Evolutionary conservation across 2,329 filamentous ascomycete genomes (phyloP), one percentile per base, ranked within the genome.

Genomic region (Colletotrichum sp.): DNA sequence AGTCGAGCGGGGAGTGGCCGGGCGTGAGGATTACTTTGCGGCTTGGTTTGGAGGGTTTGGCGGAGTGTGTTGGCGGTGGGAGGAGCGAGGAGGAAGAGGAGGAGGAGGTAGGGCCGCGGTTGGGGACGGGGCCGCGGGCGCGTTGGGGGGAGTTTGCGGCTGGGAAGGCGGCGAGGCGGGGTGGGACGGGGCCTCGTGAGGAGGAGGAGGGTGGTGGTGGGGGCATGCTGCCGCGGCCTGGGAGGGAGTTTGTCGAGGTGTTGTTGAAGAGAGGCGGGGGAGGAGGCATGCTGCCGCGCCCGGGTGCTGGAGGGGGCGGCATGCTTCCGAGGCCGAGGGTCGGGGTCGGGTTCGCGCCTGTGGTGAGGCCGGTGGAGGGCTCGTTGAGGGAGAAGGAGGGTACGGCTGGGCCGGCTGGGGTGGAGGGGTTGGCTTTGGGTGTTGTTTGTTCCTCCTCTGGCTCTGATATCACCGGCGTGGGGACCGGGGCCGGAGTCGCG

Each of bases 1-100:
- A 99, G 90, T 99, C 97, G 14, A 99, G 92, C 0, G 97, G 96
- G 3, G 95, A 98, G 87, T 96, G 96, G 36, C 97, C 96, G 0
- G 97, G 97, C n/a, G 93, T 91, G 6, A 99, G 91, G 10, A 94
- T 89, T 6, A 98, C 95, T 81, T 96, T 95, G 83, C 90, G 91
- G 13, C 89, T 90, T 6, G 90, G 89, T 81, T 92, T 92, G 28
- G 85, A 77, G 3, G 91, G 90, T 74, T 87, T 89, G 57, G 86
- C 82, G 36, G 84, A 86, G 81, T 89, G 90, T 16, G 90, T 89
- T 0, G 91, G 90, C 0, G 92, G 91, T 0, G 89, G 91, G 1
- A 89, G 87, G 63, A 93, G 88, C 2, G 85, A 83, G 1, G 85
- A 85, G 34, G n/a, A 61, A 6, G 83, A 80, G 4, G 83, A 80